Base-by-base conservation (phyloP, 2,329 filamentous ascomycete genomes). In the Calonectria henricotiae region DNA sequence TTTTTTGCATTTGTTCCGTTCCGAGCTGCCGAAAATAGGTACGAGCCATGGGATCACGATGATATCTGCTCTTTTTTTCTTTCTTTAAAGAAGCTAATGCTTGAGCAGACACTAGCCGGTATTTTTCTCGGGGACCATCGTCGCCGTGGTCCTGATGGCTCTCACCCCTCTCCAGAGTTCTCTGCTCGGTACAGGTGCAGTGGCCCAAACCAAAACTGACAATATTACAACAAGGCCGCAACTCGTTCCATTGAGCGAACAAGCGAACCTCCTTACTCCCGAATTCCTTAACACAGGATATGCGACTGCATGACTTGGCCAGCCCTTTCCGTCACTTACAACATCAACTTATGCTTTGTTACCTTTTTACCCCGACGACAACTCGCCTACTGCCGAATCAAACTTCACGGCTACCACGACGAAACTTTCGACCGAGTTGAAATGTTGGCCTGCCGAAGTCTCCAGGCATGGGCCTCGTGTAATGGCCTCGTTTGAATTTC, bases 141-240 rank as follows among this genome's bases (percentile, higher is more conserved):
- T 89, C 72, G 78, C 91, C 0, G 51, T 89, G 0, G 83, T 90
- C 0, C 87, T 88, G 3, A 90, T 87, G 86, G 79, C 84, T 0
- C 71, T 91, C 0, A 90, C 89, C 0, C 89, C 89, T 0, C 73
- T 87, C 0, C 88, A 90, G 74, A 85, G 87, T 30, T 85, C 88
- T n/a, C 83, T 90, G 0, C 86, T 91, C 5, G 85, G 86, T 0
- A 82, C 80, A 0, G 75, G 77, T 0, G 75, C 75, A 0, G 76
- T 88, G 0, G 74, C 54, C 0, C 76, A 79, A 2, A 76, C 70
- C 0, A 60, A 74, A 0, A 3, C 30, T 0, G 13, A 69, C 0
- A 23, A 20, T 0, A 68, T 80, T 9, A 4, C 12, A 0, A 68
- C 23, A 0, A 63, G 71, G 1, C 71, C 77, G 0, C 68, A 68